Evolutionary conservation across 495 filamentous ascomycete species (phyloP), one percentile per base, ranked within the genome.

Genomic region (Wilcoxina mikolae): DNA sequence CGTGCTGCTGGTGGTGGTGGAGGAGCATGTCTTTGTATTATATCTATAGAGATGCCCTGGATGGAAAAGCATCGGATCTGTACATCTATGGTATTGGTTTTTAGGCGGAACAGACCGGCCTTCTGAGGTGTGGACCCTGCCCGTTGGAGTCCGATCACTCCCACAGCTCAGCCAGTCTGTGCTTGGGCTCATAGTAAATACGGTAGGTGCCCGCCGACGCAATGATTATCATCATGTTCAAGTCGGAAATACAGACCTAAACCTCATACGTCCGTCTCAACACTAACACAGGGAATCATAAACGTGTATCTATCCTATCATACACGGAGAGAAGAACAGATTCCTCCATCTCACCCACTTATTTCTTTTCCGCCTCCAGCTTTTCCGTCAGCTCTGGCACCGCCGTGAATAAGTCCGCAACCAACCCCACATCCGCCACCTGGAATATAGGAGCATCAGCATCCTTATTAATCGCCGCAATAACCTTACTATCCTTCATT

Each of bases 401-500:
- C 72, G 84, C 87, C 31, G 91, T 82, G 69, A 96, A 96, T 62
- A 98, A 71, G 74, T 98, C 91, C 54, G 89, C 91, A 1, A 95
- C 87, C 33, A 96, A 72, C 10, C 91, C 91, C 46, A 95, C 87
- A 68, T 98, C 91, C 22, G 91, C 93, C 57, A 98, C 78, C 70
- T 98, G 93, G 76, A 98, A 96, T 58, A 98, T 98, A 2, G 93
- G 91, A 50, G 91, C 91, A 70, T 98, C 91, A 1, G 79, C 73
- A 63, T 96, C 93, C 75, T 98, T 98, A 75, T 98, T 96, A 67
- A 98, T 96, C 25, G 85, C 86, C 33, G 88, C 93, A 75, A 98
- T 98, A 56, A 98, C 93, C 75, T 98, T 98, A 74, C 86, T 94
- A 68, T 98, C 91, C 78, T 98, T 98, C 91, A 98, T 98, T 67